Conservation (phyloP, 305 asterid species). For the Solanum aculeatissimum region DNA sequence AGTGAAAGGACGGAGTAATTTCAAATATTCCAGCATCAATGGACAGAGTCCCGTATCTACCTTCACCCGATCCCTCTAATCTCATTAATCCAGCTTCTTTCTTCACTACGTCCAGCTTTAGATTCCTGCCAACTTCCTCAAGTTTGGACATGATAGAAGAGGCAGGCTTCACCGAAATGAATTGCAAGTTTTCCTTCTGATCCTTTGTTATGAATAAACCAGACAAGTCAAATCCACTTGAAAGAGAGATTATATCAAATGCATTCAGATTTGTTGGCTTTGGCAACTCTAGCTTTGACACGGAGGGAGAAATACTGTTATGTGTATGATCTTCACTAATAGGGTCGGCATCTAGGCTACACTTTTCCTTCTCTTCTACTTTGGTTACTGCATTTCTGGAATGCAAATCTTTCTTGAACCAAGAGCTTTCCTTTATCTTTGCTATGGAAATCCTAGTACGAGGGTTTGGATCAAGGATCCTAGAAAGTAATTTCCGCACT, state of each 20-base stretch:
- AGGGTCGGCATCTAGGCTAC: not conserved
- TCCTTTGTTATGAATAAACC: constrained; percentile 22
- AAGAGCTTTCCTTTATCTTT: constrained; percentile 21
- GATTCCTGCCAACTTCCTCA: constrained; percentile 13
- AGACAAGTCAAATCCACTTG: constrained; percentile 33
- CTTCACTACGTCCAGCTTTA: constrained; percentile 10
- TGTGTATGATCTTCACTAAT: not conserved
- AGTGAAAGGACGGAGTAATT: constrained; percentile 15
- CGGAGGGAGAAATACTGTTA: not conserved
- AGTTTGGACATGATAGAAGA: constrained; percentile 19
- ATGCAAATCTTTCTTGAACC: constrained; percentile 24
- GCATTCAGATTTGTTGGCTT: constrained; percentile 26
- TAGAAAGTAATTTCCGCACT: constrained; percentile 13
- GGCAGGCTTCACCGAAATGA: constrained; percentile 6
- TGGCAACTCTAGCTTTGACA: constrained; percentile 2
- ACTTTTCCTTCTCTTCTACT: constrained; percentile 1
- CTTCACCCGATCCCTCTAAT: constrained; percentile 8
- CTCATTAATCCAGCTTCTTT: constrained; percentile 17
- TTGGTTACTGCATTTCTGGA: not conserved
- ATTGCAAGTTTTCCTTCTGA: constrained; percentile 15
- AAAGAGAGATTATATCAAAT: constrained; percentile 29
- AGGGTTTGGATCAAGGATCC: constrained; percentile 28
- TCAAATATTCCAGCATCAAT: constrained; percentile 20
- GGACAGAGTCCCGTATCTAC: constrained; percentile 8
- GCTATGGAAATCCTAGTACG: constrained; percentile 21